Conservation (phyloP, 2,329 filamentous ascomycete species). For the Fusarium luffae region DNA sequence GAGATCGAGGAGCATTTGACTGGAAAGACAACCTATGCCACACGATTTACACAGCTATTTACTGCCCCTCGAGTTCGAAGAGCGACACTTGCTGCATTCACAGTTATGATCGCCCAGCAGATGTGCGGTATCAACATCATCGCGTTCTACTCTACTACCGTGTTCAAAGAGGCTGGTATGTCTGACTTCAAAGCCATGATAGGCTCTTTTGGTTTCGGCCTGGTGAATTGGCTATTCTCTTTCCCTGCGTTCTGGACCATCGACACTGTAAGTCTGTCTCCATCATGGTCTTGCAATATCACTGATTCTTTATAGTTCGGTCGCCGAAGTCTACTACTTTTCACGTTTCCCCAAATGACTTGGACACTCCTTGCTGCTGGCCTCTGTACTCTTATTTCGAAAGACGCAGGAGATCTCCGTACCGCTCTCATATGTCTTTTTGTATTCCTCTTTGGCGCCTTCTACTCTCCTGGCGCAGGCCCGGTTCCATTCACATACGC, state of each 20-base stretch:
- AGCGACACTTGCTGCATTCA: slow-evolving; percentile 51
- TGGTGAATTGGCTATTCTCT: slow-evolving; percentile 64
- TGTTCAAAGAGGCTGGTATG: slow-evolving; percentile 60
- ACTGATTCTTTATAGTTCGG: slow-evolving; percentile 50
- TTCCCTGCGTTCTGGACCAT: slow-evolving; percentile 66
- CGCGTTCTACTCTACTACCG: slow-evolving; percentile 62
- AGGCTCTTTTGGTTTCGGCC: slow-evolving; percentile 64
- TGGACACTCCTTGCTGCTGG: slow-evolving; percentile 49
- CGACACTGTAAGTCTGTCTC: slow-evolving; percentile 49
- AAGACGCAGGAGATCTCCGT: slow-evolving; percentile 50
- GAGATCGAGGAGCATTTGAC: not conserved
- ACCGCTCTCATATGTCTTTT: slow-evolving; percentile 61
- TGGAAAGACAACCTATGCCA: not conserved
- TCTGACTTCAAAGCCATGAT: slow-evolving; percentile 55
- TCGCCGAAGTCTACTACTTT: slow-evolving; percentile 56
- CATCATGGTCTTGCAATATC: rapidly evolving
- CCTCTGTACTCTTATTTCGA: slow-evolving; percentile 61
- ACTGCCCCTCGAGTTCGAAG: slow-evolving; percentile 57
- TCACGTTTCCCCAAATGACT: slow-evolving; percentile 49
- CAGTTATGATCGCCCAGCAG: slow-evolving; percentile 50
- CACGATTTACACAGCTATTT: not conserved
- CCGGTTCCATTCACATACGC: slow-evolving; percentile 58
- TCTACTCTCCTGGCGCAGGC: slow-evolving; percentile 55
- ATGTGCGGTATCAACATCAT: slow-evolving; percentile 49
- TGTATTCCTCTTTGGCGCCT: slow-evolving; percentile 61